Evolutionary conservation across 805 yeast genomes (phyloP).

Genomic region (Myxozyma nipponensis): DNA sequence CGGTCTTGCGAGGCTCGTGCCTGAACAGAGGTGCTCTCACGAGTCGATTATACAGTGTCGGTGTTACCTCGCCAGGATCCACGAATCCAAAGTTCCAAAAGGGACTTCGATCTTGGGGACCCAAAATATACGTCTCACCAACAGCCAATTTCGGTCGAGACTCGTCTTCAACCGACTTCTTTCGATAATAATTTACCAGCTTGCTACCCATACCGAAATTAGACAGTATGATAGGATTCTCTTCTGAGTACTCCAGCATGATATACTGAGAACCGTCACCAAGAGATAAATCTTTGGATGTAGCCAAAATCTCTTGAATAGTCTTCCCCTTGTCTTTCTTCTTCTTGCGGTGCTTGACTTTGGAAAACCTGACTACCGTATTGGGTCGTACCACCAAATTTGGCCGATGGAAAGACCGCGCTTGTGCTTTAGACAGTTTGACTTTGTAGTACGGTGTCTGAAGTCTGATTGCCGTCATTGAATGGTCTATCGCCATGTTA

Average conservation of each 20-base stretch:
- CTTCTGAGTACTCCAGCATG: slow-evolving; percentile 86
- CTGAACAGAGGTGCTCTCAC: slow-evolving; percentile 87
- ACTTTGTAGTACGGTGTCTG: slow-evolving; percentile 90
- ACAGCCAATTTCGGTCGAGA: slow-evolving; percentile 81
- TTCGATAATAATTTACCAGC: slow-evolving; percentile 86
- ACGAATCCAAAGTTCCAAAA: slow-evolving; percentile 99
- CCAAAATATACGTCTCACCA: slow-evolving; percentile 94
- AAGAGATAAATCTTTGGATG: slow-evolving; percentile 69
- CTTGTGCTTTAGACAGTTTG: slow-evolving; percentile 57
- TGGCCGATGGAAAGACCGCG: slow-evolving; percentile 78
- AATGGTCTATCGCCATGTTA: slow-evolving; percentile 83
- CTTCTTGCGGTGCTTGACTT: slow-evolving; percentile 71
- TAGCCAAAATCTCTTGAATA: slow-evolving; percentile 64
- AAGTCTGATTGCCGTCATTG: slow-evolving; percentile 77
- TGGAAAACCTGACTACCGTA: slow-evolving; percentile 68
- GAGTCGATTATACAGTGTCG: slow-evolving; percentile 89
- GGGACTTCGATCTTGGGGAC: slow-evolving; percentile 94
- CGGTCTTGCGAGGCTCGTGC: slow-evolving; percentile 75
- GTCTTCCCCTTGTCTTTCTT: slow-evolving; percentile 87
- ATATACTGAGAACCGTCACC: slow-evolving; percentile 80
- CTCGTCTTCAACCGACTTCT: slow-evolving; percentile 72
- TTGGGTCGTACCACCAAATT: slow-evolving; percentile 74
- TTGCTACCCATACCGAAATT: slow-evolving; percentile 96
- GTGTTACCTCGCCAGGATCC: slow-evolving; percentile 89
- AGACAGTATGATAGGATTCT: slow-evolving; percentile 73